Percentiles rank a stretch among this genome's conserved stretches.
phyloP scores from a whole-genome alignment of 2,329 filamentous ascomycete genomes.

The Ascochyta clinopodiicola region DNA sequence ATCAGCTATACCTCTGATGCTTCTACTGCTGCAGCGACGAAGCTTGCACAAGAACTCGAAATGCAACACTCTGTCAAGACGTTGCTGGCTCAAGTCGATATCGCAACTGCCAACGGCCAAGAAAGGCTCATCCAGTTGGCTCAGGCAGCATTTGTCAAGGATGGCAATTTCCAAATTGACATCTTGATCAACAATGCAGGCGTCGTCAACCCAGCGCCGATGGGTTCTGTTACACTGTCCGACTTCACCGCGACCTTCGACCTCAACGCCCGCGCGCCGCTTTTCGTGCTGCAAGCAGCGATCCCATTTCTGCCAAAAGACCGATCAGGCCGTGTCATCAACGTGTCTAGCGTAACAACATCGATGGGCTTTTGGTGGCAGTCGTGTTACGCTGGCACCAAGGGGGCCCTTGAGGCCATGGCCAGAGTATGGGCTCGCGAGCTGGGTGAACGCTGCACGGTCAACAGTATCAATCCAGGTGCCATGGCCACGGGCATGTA shows the following conservation, averaged over 20 bases:
- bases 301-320: conserved; percentile 70
- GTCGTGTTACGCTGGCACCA: conserved; percentile 66
- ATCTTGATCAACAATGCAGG: conserved; percentile 86
- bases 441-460: conserved; percentile 63
- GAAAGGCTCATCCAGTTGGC: conserved; percentile 62
- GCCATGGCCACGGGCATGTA: conserved; percentile 65
- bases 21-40: conserved; percentile 56
- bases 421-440: conserved; percentile 68
- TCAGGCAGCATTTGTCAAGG: conserved; percentile 60
- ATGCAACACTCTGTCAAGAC: conserved; percentile 63
- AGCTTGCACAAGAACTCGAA: conserved; percentile 61
- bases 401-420: conserved; percentile 69
- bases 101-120: conserved; percentile 65
- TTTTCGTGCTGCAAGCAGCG: conserved; percentile 75
- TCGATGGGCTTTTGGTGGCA: conserved; percentile 62
- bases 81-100: conserved; percentile 70
- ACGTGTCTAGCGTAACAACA: conserved; percentile 62
- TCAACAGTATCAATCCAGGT: conserved; percentile 68
- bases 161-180: conserved; percentile 68
- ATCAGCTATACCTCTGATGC: conserved; percentile 72
- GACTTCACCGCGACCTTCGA: conserved; percentile 69
- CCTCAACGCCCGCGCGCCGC: conserved; percentile 52
- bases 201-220: conserved; percentile 63
- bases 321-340: conserved; percentile 67
- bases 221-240: conserved; percentile 54